A percentile compares a stretch with the other conserved stretches of the same genome.
phyloP scores from a whole-genome alignment of 352 stramenopile species.

The Pilasporangium apinafurcum region DNA sequence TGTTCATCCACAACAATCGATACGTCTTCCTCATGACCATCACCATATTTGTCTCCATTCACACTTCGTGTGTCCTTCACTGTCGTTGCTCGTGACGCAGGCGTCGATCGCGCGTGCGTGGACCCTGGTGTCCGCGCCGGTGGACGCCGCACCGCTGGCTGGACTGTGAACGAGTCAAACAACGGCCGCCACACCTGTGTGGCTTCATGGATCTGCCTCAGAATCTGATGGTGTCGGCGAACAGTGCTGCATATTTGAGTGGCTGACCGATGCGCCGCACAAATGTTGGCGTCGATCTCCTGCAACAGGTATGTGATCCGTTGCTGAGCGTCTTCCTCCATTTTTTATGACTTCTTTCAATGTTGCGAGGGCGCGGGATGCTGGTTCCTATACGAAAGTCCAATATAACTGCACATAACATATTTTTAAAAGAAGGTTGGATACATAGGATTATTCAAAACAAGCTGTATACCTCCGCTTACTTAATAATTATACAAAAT shows the following conservation, averaged over 20 bases:
- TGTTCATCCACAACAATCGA: constrained; percentile 45
- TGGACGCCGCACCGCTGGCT: constrained; percentile 25
- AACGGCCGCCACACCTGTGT: constrained; percentile 73
- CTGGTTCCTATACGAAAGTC: neutral
- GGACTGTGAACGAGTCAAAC: constrained; percentile 63
- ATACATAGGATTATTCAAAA: constrained; percentile 2
- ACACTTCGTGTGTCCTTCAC: neutral
- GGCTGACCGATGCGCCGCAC: constrained; percentile 62
- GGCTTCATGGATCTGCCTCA: constrained; percentile 65
- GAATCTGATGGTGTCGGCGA: constrained; percentile 65
- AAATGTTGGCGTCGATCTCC: constrained; percentile 83
- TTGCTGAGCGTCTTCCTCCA: constrained; percentile 73
- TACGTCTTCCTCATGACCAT: constrained; percentile 17
- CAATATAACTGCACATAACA: neutral
- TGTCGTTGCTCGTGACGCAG: constrained; percentile 7
- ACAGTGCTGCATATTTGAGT: constrained; percentile 72
- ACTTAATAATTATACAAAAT: neutral
- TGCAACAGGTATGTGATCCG: constrained; percentile 80
- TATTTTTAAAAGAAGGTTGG: neutral
- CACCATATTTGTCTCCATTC: constrained; percentile 12
- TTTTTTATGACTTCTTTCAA: constrained; percentile 12
- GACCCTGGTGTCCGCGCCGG: constrained; percentile 36
- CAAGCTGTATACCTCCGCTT: too few species aligned
- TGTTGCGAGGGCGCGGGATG: neutral
- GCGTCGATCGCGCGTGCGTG: constrained; percentile 11